Evolutionary conservation across 2,329 filamentous ascomycete genomes (phyloP), one percentile per base, ranked within the genome.

Genomic region (Alternaria sp.): DNA sequence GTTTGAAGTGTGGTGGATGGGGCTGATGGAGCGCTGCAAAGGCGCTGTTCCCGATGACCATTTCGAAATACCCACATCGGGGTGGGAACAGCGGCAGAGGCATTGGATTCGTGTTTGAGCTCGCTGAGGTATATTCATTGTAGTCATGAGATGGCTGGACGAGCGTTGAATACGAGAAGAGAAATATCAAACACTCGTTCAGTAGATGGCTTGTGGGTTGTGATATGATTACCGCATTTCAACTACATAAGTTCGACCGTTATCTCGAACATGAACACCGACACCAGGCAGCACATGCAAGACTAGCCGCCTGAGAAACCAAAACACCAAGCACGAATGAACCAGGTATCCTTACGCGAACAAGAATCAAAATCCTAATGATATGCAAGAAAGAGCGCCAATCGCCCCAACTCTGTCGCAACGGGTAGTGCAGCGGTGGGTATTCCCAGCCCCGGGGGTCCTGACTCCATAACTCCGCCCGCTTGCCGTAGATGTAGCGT

Each of bases 381-480:
- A 55, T 55, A 55, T 43, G 40, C 52, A 43, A 26, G 7, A 55
- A 28, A 21, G 28, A 23, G 49, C 49, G 49, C 49, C 28, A 23
- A 30, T 51, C 28, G 28, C 28, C 17, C 49, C 9, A 51, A 15
- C 17, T 30, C 21, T 23, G 15, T 51, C 17, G 49, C 28, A 32
- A 19, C 28, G 36, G 36, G 36, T 40, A 40, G n/a, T 40, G 15
- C 36, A 17, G 49, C 28, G 49, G 30, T 8, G 13, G 28, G 17
- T 12, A n/a, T 51, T 5, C 26, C 28, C 49, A 36, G 28, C n/a
- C 49, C 49, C 28, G 8, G 21, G 26, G 17, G 12, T 36, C 32
- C 49, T 36, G 49, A 52, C 49, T 52, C 49, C 49, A 21, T 52
- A 52, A 52, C 49, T 52, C 49, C 49, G 19, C 49, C 30, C 32